Conservation (phyloP, 352 stramenopile species). For the Globisporangium lucens region DNA sequence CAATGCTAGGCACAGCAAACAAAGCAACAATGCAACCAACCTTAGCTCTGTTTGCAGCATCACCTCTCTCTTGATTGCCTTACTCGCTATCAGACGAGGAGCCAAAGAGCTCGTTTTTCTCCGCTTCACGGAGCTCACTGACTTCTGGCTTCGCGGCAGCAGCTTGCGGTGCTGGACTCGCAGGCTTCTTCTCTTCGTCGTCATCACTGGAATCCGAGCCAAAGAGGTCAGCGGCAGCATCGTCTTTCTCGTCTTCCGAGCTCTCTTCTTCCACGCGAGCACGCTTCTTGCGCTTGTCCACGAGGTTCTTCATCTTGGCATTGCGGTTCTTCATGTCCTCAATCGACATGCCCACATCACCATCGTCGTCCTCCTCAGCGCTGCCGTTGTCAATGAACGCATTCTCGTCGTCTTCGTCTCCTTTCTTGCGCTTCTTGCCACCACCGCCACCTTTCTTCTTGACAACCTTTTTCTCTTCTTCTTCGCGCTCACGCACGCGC, state of each 20-base stretch:
- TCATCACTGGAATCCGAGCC: conserved; percentile 80
- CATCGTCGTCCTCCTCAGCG: conserved; percentile 52
- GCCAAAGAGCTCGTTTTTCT: conserved; percentile 85
- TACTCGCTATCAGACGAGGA: conserved; percentile 83
- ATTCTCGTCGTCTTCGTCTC: conserved; percentile 35
- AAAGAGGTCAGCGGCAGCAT: conserved; percentile 58
- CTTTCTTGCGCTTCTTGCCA: conserved; percentile 73
- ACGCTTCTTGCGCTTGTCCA: conserved; percentile 83
- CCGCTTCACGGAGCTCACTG: conserved; percentile 39
- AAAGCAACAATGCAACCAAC: too few species aligned
- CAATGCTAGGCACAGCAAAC: background rate
- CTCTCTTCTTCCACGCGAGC: conserved; percentile 43
- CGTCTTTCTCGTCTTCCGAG: conserved; percentile 64
- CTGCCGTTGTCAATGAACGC: conserved; percentile 21
- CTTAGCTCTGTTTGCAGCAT: too few species aligned
- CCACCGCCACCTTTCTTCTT: conserved; percentile 51
- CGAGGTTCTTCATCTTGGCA: conserved; percentile 79
- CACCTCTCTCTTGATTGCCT: background rate
- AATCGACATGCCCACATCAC: conserved; percentile 70
- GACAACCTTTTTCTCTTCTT: conserved; percentile 78
- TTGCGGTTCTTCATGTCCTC: conserved; percentile 91
- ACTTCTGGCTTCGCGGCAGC: conserved; percentile 8
- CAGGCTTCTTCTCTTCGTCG: conserved; percentile 14
- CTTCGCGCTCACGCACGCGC: conserved; percentile 77
- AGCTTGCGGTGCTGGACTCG: background rate